Evolutionary conservation across 257 asterid species (phyloP).

Genomic region (Capsicum chinense): DNA sequence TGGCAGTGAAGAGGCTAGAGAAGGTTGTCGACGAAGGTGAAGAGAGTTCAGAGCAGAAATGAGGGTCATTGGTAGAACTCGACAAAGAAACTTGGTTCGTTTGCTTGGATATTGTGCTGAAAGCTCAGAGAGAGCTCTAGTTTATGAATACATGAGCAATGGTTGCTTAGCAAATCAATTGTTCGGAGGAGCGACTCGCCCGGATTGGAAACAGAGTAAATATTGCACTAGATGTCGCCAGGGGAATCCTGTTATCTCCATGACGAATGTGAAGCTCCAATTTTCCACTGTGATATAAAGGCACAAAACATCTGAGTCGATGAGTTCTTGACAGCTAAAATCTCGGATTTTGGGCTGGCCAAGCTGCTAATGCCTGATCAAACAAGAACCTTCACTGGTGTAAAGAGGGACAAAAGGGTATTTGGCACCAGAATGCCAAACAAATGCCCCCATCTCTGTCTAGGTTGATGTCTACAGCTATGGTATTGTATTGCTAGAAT

Average conservation of each 20-base stretch:
- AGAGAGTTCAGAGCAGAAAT: conserved; percentile 39
- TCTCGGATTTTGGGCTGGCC: conserved; percentile 39
- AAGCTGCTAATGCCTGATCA: conserved; percentile 43
- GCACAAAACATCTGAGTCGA: conserved; percentile 39
- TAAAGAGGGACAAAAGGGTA: conserved; percentile 42
- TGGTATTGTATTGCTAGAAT: conserved; percentile 41
- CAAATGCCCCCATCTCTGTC: conserved; percentile 32
- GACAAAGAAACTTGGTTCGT: conserved; percentile 40
- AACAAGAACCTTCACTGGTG: conserved; percentile 38
- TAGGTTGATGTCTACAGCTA: conserved; percentile 40
- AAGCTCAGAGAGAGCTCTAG: conserved; percentile 36
- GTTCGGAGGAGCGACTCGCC: conserved; percentile 22
- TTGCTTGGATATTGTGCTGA: conserved; percentile 39
- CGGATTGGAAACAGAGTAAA: conserved; percentile 33
- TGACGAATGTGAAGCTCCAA: conserved; percentile 42
- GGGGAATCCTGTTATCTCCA: conserved; percentile 41
- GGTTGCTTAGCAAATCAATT: conserved; percentile 40
- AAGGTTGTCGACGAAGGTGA: conserved; percentile 44
- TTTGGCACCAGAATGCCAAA: conserved; percentile 43
- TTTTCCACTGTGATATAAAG: conserved; percentile 40
- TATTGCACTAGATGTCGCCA: conserved; percentile 40
- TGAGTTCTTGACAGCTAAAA: conserved; percentile 35
- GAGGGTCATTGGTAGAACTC: conserved; percentile 39
- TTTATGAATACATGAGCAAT: conserved; percentile 43
- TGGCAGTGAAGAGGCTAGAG: conserved; percentile 41